phyloP scores from a whole-genome alignment of 768 basidiomycete genomes.

The Boletus sp. region DNA sequence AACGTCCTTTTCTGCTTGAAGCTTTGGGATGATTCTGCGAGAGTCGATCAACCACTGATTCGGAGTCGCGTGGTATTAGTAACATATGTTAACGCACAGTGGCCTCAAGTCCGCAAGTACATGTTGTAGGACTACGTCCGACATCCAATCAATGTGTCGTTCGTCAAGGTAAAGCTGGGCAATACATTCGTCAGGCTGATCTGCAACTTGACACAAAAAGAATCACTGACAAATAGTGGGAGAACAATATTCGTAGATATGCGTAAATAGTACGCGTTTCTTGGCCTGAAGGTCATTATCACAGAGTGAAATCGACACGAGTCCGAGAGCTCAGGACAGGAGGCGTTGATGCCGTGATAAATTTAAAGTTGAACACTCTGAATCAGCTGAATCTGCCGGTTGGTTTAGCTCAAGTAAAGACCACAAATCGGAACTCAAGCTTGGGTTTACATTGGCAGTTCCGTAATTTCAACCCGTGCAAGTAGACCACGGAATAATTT shows the following conservation, averaged over 20 bases:
- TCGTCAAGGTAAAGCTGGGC: constrained; percentile 82
- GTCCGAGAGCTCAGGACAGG: neutral
- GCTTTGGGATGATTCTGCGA: constrained; percentile 63
- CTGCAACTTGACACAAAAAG: neutral
- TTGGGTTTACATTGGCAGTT: too few species aligned
- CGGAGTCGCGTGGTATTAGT: neutral
- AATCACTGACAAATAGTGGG: constrained; percentile 68
- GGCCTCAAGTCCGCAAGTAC: constrained; percentile 80
- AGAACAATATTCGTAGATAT: constrained; percentile 70
- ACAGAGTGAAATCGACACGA: neutral
- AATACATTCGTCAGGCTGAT: constrained; percentile 7
- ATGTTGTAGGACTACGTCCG: constrained; percentile 72
- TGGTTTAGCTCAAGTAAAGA: too few species aligned
- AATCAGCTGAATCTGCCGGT: too few species aligned
- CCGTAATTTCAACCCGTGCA: too few species aligned
- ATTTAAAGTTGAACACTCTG: too few species aligned
- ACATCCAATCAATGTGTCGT: constrained; percentile 89
- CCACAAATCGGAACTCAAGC: neutral
- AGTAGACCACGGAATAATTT: neutral
- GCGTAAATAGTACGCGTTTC: constrained; percentile 82
- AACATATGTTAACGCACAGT: constrained; percentile 40
- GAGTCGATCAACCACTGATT: neutral
- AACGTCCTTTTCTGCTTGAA: constrained; percentile 56
- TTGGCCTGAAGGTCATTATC: constrained; percentile 61
- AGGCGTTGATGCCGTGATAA: too few species aligned